Evolutionary conservation across 1,284 basidiomycete genomes (phyloP), one percentile per base, ranked within the genome.

Genomic region (Taiwanofungus camphoratus): DNA sequence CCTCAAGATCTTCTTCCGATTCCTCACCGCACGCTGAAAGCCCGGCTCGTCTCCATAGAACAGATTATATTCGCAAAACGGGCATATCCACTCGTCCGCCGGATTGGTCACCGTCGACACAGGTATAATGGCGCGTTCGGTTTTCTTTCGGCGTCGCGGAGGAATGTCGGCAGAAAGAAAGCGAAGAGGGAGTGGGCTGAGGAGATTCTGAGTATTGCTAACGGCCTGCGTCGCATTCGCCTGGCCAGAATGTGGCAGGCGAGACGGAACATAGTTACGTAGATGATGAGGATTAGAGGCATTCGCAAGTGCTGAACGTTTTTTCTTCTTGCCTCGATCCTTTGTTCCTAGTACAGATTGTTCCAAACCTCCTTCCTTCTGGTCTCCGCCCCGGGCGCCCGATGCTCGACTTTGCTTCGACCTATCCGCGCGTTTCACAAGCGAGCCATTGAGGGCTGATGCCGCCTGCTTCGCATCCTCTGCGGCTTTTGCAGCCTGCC

Each of bases 221-320:
- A 61, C 59, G 31, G 64, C 59, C 56, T 68, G 65, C 15, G 63
- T 58, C 22, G 65, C 51, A 52, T 65, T 67, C 29, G 64, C 61
- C 34, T 64, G 65, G 4, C 68, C 72, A n/a, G 74, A 69, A 58
- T 79, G 69, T 12, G 86, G 81, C 46, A 89, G 65, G 11, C 87
- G 74, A 41, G 87, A 88, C 19, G 87, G 87, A 32, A 89, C 79
- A 63, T 90, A 90, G 67, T 93, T 93, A 55, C 86, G 74, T 36
- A 92, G 73, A 66, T 92, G 91, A 63, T 94, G 91, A 4, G 90
- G 91, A 58, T 93, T 93, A 34, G 87, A 87, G 40, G 87, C 87
- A 60, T 92, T 92, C 22, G 89, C 88, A 15, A 90, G 67, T 2
- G 83, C 82, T 38, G 85, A 85, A 36, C 87, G 75, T 64, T 92